Conservation (phyloP, 2,329 filamentous ascomycete genomes). For the Plenodomus lindquistii region DNA sequence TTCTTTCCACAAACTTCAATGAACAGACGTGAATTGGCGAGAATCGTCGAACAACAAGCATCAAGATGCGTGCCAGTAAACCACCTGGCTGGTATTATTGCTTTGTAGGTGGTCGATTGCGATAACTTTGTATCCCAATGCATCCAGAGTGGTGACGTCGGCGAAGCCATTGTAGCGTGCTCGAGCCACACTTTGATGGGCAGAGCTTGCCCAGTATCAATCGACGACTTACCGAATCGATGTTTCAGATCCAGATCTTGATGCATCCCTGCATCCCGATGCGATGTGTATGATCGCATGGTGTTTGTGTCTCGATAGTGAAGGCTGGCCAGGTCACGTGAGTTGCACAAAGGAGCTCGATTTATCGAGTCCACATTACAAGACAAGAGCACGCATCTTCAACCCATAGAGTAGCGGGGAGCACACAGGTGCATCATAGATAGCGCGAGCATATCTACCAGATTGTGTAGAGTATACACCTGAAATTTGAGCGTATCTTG, state of each 20-base stretch:
- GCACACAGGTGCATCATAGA: too few species aligned
- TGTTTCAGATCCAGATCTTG: slow-evolving; percentile 22
- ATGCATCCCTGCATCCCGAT: slow-evolving; percentile 20
- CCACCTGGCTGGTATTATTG: background rate
- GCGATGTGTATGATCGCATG: slow-evolving; percentile 12
- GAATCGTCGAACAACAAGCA: slow-evolving; percentile 13
- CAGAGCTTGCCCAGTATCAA: slow-evolving; percentile 17
- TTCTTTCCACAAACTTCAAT: background rate
- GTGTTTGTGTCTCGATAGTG: slow-evolving; percentile 5
- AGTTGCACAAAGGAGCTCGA: too few species aligned
- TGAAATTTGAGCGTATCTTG: too few species aligned
- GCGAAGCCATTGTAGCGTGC: slow-evolving; percentile 7
- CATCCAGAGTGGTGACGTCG: slow-evolving; percentile 31
- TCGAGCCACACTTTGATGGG: slow-evolving; percentile 25
- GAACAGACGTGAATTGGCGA: slow-evolving; percentile 1
- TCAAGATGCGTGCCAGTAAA: slow-evolving; percentile 2
- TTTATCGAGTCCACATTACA: too few species aligned
- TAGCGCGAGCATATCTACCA: too few species aligned
- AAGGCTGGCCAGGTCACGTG: slow-evolving; percentile 3
- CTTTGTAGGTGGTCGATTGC: slow-evolving; percentile 14
- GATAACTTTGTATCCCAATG: slow-evolving; percentile 4
- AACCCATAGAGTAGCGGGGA: too few species aligned
- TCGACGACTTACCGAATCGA: slow-evolving; percentile 11
- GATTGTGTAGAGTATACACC: too few species aligned
- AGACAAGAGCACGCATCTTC: too few species aligned